These are phyloP conservation scores for Platanus orientalis DNA, from an alignment of 164 flowering plant species.

Conservation along the genomic window DNA sequence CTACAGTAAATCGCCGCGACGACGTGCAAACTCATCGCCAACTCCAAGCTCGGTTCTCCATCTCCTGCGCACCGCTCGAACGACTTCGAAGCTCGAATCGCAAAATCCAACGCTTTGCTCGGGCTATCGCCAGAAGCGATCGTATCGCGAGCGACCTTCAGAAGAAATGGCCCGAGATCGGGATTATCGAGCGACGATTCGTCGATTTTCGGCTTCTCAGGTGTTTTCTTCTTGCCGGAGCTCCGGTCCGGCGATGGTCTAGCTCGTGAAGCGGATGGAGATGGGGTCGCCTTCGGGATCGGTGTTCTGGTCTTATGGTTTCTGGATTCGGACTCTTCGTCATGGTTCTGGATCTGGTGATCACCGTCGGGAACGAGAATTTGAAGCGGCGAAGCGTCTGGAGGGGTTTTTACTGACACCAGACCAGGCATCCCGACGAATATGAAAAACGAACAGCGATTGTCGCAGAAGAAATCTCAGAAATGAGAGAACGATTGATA, in stretches of 20 bases:
- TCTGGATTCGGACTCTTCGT: constrained; percentile 16
- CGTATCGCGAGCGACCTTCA: constrained; percentile 86
- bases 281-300: constrained; percentile 44
- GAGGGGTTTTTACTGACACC: constrained; percentile 20
- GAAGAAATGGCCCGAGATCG: constrained; percentile 93
- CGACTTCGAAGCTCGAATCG: constrained; percentile 67
- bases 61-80: constrained; percentile 6
- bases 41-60: constrained; percentile 1
- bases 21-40: constrained; percentile 8
- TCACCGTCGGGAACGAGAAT: constrained; percentile 11
- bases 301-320: constrained; percentile 40
- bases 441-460: neutral
- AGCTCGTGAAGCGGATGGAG: constrained; percentile 66
- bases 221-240: constrained; percentile 48
- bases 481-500: too few relatives aligned
- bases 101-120: constrained; percentile 80
- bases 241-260: constrained; percentile 60
- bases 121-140: constrained; percentile 92
- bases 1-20: constrained; percentile 8
- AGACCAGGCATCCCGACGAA: constrained; percentile 18
- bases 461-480: too few relatives aligned
- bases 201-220: constrained; percentile 24
- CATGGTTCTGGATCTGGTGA: constrained; percentile 5
- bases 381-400: constrained; percentile 15
- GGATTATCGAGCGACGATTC: constrained; percentile 89